These are phyloP conservation scores for Gryganskiella cystojenkinii DNA, from an alignment of 192 early-diverging fungal species.

Conservation along the genomic window DNA sequence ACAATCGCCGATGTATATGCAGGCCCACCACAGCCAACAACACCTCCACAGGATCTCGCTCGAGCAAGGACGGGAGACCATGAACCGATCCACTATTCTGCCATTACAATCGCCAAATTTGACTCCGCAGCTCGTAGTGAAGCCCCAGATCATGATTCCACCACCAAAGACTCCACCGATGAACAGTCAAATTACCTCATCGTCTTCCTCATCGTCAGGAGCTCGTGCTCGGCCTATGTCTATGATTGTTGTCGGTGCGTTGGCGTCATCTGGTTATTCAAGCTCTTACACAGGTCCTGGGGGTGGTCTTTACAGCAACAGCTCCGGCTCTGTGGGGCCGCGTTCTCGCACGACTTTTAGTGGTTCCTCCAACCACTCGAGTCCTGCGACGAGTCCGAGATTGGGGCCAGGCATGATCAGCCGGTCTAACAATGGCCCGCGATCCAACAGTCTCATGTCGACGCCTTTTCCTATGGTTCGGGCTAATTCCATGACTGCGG, in stretches of 20 bases:
- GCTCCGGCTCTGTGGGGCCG: background rate
- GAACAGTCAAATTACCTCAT: slow-evolving; percentile 40
- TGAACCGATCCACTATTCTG: slow-evolving; percentile 28
- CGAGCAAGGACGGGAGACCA: slow-evolving; percentile 40
- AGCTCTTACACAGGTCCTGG: slow-evolving; percentile 19
- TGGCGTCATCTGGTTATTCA: slow-evolving; percentile 20
- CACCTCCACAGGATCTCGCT: slow-evolving; percentile 26
- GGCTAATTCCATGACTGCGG: slow-evolving; percentile 27
- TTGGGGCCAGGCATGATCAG: slow-evolving; percentile 24
- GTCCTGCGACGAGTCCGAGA: slow-evolving; percentile 43
- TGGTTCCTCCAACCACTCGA: slow-evolving; percentile 42
- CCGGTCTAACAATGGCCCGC: slow-evolving; percentile 5
- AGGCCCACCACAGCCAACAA: slow-evolving; percentile 12
- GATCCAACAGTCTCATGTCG: slow-evolving; percentile 42
- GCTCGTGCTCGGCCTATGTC: slow-evolving; percentile 43
- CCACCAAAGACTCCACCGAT: slow-evolving; percentile 47
- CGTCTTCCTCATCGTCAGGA: no score
- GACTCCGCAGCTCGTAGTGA: slow-evolving; percentile 45
- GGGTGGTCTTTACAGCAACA: background rate
- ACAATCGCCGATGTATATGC: slow-evolving; percentile 15
- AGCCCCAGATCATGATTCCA: slow-evolving; percentile 49
- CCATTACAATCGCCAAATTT: slow-evolving; percentile 33
- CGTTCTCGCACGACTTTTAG: background rate
- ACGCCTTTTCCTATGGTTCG: slow-evolving; percentile 36
- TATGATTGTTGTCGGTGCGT: slow-evolving; percentile 18